Evolutionary conservation across 805 yeast genomes (phyloP).

Genomic region (Barnettozyma sp.): DNA sequence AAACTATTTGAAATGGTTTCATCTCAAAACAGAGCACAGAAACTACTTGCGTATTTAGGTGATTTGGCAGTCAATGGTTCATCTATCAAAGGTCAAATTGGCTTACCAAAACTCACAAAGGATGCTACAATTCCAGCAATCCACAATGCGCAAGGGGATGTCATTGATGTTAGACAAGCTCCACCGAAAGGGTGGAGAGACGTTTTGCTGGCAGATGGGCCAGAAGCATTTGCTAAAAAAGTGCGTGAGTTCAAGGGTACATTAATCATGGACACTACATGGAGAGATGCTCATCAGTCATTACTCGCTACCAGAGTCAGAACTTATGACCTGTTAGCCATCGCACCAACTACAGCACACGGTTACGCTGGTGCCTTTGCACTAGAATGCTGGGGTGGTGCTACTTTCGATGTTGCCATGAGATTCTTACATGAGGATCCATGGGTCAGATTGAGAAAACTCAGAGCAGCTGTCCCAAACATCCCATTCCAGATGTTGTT

Average conservation of each 20-base stretch:
- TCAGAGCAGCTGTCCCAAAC: slow-evolving; percentile 90
- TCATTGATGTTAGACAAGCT: slow-evolving; percentile 47
- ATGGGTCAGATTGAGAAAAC: slow-evolving; percentile 88
- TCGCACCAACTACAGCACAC: slow-evolving; percentile 91
- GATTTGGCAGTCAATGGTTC: slow-evolving; percentile 95
- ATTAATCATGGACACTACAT: slow-evolving; percentile 94
- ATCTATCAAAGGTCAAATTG: slow-evolving; percentile 91
- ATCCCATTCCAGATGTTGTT: slow-evolving; percentile 98
- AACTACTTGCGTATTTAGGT: slow-evolving; percentile 82
- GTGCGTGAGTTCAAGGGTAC: slow-evolving; percentile 83
- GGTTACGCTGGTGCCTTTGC: slow-evolving; percentile 90
- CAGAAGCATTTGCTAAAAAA: slow-evolving; percentile 81
- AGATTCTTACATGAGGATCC: slow-evolving; percentile 98
- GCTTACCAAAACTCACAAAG: slow-evolving; percentile 73
- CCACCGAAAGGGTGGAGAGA: slow-evolving; percentile 89
- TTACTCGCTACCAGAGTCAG: slow-evolving; percentile 95
- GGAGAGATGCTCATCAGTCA: slow-evolving; percentile 99
- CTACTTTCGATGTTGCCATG: slow-evolving; percentile 98
- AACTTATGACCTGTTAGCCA: slow-evolving; percentile 82
- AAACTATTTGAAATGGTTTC: slow-evolving; percentile 88
- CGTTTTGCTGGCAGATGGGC: slow-evolving; percentile 75
- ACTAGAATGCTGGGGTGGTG: slow-evolving; percentile 99
- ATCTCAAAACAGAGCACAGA: slow-evolving; percentile 96
- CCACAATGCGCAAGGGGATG: slow-evolving; percentile 53
- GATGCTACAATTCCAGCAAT: slow-evolving; percentile 73